Base-by-base conservation (phyloP, 2,329 filamentous ascomycete genomes). In the Cladorrhinum sp. region DNA sequence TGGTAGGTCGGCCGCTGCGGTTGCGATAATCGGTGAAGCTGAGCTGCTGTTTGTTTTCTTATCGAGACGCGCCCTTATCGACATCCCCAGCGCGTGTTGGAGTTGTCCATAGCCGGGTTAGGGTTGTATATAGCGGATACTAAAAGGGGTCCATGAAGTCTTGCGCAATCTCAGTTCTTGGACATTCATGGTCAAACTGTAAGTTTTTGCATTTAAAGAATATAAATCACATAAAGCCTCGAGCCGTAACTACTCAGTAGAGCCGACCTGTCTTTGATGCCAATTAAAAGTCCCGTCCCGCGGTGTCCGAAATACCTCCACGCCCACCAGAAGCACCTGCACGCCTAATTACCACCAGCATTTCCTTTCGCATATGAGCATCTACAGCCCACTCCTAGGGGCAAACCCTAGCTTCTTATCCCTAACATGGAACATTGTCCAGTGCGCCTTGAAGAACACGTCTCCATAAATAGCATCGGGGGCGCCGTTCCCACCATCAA, bases 361-460 rank as follows among this genome's bases (percentile, higher is more conserved):
- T 36, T 4, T 30, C 10, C 26, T 42, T 42, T 42, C 16, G 16
- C 42, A 18, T 16, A 46, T 46, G 18, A 18, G 7, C 6, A 36
- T 30, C 77, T 57, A 57, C 39, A 18, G 24, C n/a, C 54, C 54
- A n/a, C 54, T 57, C 39, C 54, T 79, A 6, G 70, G 66, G 57
- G 81, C 81, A 63, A 83, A 80, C 9, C 81, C 81, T 33, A 84
- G 70, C 64, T 74, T 72, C 54, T 72, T 72, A 6, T 77, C 76
- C 2, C 76, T 73, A 2, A 75, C 73, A 68, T 88, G 82, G 66
- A 88, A 89, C 36, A 90, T 81, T 33, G 85, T 85, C 68, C 86
- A 90, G 70, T 87, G 84, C 66, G 80, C 80, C 82, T 90, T 90
- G 59, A 90, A 78, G 76, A 90, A 88, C 65, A 88, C 79, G 66